Evolutionary conservation across 1,284 basidiomycete genomes (phyloP).

Genomic region (Leccinum pallidistipes): DNA sequence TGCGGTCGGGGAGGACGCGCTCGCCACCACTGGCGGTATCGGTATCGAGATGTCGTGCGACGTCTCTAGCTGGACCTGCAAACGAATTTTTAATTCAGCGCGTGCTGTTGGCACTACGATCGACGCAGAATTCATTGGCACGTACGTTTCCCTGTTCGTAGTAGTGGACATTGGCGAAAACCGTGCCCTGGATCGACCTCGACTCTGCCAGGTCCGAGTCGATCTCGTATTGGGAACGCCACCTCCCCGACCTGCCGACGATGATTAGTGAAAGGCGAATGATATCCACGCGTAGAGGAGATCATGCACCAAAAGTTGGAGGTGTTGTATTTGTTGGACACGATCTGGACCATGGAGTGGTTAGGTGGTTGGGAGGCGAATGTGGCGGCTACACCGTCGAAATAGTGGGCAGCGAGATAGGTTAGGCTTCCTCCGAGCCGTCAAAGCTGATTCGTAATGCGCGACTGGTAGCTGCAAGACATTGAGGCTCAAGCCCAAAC

Average conservation of each 20-base stretch:
- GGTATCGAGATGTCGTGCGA: slow-evolving; percentile 65
- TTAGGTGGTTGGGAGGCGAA: slow-evolving; percentile 51
- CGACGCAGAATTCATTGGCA: slow-evolving; percentile 19
- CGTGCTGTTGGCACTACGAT: not conserved
- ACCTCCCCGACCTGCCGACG: slow-evolving; percentile 79
- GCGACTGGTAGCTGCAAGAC: slow-evolving; percentile 72
- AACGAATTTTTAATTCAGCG: slow-evolving; percentile 3
- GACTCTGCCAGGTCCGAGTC: slow-evolving; percentile 36
- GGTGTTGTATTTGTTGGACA: slow-evolving; percentile 93
- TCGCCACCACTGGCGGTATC: slow-evolving; percentile 57
- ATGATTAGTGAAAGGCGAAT: not conserved
- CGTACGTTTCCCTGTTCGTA: slow-evolving; percentile 93
- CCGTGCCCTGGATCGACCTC: slow-evolving; percentile 20
- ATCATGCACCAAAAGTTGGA: slow-evolving; percentile 77
- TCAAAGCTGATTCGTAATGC: slow-evolving; percentile 89
- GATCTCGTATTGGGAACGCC: slow-evolving; percentile 65
- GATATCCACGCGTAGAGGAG: not conserved
- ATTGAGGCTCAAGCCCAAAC: slow-evolving; percentile 7
- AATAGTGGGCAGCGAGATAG: slow-evolving; percentile 79
- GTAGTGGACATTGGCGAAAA: slow-evolving; percentile 88
- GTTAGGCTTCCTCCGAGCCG: slow-evolving; percentile 85
- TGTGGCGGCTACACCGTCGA: slow-evolving; percentile 70
- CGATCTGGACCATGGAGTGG: slow-evolving; percentile 75
- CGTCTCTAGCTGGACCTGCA: slow-evolving; percentile 85
- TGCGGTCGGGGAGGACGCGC: slow-evolving; percentile 46